A percentile compares a stretch with the other conserved stretches of the same genome.
These are phyloP conservation scores for Solanum phureja DNA, from an alignment of 257 asterid genomes.

Conservation along the genomic window DNA sequence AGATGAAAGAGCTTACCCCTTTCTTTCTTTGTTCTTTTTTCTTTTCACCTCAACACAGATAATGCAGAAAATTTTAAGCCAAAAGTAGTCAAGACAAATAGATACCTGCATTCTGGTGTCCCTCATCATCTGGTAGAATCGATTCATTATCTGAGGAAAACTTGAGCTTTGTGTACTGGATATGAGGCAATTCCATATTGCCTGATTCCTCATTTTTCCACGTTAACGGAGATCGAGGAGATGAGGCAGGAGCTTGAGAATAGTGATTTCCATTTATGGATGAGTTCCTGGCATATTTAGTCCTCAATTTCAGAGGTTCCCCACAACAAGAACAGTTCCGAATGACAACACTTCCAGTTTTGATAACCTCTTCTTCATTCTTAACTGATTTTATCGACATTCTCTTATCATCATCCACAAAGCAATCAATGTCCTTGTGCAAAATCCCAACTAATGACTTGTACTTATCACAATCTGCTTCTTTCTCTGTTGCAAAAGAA, in stretches of 20 bases:
- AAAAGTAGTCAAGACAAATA: neutral
- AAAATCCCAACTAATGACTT: slow-evolving; percentile 63
- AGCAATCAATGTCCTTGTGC: slow-evolving; percentile 43
- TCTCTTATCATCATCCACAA: slow-evolving; percentile 28
- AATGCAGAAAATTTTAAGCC: neutral
- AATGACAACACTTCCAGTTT: slow-evolving; percentile 12
- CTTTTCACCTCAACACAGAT: neutral
- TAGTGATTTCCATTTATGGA: slow-evolving; percentile 25
- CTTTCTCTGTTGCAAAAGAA: slow-evolving; percentile 53
- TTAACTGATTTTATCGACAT: slow-evolving; percentile 11
- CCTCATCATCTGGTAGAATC: slow-evolving; percentile 39
- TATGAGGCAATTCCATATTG: slow-evolving; percentile 32
- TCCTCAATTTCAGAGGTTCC: slow-evolving; percentile 38
- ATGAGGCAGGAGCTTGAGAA: slow-evolving; percentile 31
- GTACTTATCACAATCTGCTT: slow-evolving; percentile 24
- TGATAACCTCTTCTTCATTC: slow-evolving; percentile 28
- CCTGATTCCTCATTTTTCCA: slow-evolving; percentile 35
- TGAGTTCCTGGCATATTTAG: slow-evolving; percentile 28
- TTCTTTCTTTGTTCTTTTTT: neutral
- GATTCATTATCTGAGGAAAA: slow-evolving; percentile 35
- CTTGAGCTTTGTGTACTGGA: slow-evolving; percentile 48
- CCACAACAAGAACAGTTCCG: slow-evolving; percentile 74
- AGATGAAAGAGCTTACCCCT: neutral
- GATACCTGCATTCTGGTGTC: slow-evolving; percentile 35
- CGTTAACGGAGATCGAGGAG: slow-evolving; percentile 47